Percentiles rank a stretch among this genome's conserved stretches.
These are phyloP conservation scores for Myxozyma neglecta DNA, from an alignment of 805 yeast genomes.

Conservation along the genomic window DNA sequence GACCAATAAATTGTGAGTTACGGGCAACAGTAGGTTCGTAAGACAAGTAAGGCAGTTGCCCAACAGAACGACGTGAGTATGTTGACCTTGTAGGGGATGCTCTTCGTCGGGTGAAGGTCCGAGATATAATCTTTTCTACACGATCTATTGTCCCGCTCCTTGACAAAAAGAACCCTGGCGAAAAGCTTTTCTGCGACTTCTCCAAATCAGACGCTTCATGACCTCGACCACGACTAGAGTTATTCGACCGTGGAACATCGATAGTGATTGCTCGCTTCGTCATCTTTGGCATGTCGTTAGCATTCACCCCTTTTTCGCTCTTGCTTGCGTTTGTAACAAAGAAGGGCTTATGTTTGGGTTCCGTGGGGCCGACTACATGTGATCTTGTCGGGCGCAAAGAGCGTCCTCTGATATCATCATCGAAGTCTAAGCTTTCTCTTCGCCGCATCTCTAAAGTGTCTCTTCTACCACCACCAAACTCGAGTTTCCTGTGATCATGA, in stretches of 20 bases:
- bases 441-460: neutral
- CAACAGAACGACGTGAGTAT: conserved; percentile 42
- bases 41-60: conserved; percentile 66
- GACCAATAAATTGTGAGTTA: conserved; percentile 83
- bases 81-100: conserved; percentile 26
- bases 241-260: conserved; percentile 40
- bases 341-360: neutral
- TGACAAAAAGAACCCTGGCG: conserved; percentile 12
- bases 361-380: neutral
- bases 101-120: conserved; percentile 18
- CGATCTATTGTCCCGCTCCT: conserved; percentile 22
- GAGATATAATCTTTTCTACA: conserved; percentile 20
- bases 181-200: neutral
- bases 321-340: neutral
- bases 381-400: neutral
- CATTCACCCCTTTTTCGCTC: neutral
- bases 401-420: conserved; percentile 6
- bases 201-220: neutral
- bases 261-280: conserved; percentile 51
- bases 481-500: neutral
- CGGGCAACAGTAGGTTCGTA: conserved; percentile 92
- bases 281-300: conserved; percentile 26
- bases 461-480: neutral
- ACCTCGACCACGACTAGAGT: neutral
- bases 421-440: neutral